Evolutionary conservation across 2,329 filamentous ascomycete genomes (phyloP).

Genomic region (Aspergillus pseudoterreus): DNA sequence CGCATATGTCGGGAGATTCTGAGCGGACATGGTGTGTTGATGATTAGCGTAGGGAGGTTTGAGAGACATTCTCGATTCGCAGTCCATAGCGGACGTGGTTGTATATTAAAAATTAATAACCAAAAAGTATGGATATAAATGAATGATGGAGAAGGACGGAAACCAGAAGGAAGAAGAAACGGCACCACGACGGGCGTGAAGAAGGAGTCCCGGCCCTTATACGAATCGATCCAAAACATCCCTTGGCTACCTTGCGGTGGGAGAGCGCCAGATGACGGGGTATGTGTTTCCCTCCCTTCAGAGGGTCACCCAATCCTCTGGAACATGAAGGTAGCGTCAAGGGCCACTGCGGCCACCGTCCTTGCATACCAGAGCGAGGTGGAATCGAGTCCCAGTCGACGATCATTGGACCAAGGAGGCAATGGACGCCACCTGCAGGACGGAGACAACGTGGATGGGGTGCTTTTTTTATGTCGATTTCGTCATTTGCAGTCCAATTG

Average conservation of each 20-base stretch:
- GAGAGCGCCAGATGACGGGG: constrained; percentile 15
- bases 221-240: constrained; percentile 23
- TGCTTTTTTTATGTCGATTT: constrained; percentile 15
- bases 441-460: constrained; percentile 32
- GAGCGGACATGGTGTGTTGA: constrained; percentile 18
- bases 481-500: constrained; percentile 31
- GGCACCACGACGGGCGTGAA: background rate
- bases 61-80: constrained; percentile 20
- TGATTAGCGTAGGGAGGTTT: constrained; percentile 13
- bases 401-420: constrained; percentile 24
- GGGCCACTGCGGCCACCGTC: constrained; percentile 24
- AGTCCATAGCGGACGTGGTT: constrained; percentile 31
- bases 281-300: constrained; percentile 25
- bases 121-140: background rate
- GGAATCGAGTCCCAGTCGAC: constrained; percentile 13
- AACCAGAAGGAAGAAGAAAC: constrained; percentile 10
- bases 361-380: constrained; percentile 37
- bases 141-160: background rate
- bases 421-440: constrained; percentile 22
- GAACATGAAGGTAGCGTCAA: constrained; percentile 21
- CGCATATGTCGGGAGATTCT: constrained; percentile 13
- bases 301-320: constrained; percentile 23
- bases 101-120: constrained; percentile 6
- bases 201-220: constrained; percentile 25
- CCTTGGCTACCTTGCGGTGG: constrained; percentile 25